phyloP scores from a whole-genome alignment of 768 basidiomycete genomes.

The Amanita fuliginea region DNA sequence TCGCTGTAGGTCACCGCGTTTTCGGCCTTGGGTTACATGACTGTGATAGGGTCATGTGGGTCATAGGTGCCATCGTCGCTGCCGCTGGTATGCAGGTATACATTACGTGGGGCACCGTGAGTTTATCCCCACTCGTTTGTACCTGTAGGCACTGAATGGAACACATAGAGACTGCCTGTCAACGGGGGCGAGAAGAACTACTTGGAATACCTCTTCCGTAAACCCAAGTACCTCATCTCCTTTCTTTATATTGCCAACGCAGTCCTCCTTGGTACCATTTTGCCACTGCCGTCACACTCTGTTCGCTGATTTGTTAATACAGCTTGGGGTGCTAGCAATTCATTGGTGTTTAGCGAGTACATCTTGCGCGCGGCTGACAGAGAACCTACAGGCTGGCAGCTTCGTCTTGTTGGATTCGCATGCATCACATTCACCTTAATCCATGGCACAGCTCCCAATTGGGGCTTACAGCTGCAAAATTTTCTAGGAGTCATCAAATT shows the following conservation, averaged over 20 bases:
- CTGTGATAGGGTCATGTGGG: slow-evolving; percentile 40
- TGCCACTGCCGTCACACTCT: neutral
- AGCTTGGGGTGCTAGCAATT: slow-evolving; percentile 24
- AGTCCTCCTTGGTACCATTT: slow-evolving; percentile 27
- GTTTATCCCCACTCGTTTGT: slow-evolving; percentile 7
- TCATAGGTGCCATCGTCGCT: slow-evolving; percentile 55
- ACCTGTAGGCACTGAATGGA: neutral
- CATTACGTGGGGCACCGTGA: slow-evolving; percentile 64
- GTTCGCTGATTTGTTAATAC: neutral
- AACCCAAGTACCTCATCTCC: slow-evolving; percentile 44
- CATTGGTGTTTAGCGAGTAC: slow-evolving; percentile 50
- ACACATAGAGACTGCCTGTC: slow-evolving; percentile 37
- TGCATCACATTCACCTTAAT: slow-evolving; percentile 26
- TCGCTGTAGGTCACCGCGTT: too few species aligned
- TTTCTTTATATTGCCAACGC: slow-evolving; percentile 45
- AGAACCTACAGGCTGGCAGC: slow-evolving; percentile 19
- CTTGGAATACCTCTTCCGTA: slow-evolving; percentile 48
- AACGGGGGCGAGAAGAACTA: slow-evolving; percentile 70
- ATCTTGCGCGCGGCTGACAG: slow-evolving; percentile 18
- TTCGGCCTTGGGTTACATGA: too few species aligned
- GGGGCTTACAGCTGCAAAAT: slow-evolving; percentile 54
- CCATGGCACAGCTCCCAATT: slow-evolving; percentile 34
- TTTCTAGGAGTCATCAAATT: slow-evolving; percentile 50
- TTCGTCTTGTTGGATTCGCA: slow-evolving; percentile 24
- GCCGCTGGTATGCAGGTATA: slow-evolving; percentile 59